Evolutionary conservation across 1,284 basidiomycete species (phyloP).

Genomic region (Violaceomyces palustris): DNA sequence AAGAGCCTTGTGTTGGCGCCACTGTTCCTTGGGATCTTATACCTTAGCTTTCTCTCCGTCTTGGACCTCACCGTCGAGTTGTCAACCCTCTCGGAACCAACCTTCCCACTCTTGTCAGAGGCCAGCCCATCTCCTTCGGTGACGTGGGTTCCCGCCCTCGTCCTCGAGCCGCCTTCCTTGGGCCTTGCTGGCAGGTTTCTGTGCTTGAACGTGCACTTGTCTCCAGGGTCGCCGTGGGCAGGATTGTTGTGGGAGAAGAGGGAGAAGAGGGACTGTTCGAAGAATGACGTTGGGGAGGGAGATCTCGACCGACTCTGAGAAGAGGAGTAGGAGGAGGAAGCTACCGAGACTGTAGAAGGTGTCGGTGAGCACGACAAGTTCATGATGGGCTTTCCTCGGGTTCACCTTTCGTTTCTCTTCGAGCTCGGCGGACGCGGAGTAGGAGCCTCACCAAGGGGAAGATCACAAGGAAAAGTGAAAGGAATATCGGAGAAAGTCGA

Average conservation of each 20-base stretch:
- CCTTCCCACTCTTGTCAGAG: no score
- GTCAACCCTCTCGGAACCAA: not conserved
- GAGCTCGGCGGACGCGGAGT: no score
- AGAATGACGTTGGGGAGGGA: conserved; percentile 21
- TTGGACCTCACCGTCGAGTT: not conserved
- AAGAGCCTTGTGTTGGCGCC: conserved; percentile 40
- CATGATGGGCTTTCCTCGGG: no score
- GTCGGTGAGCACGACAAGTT: no score
- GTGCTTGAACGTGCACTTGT: conserved; percentile 20
- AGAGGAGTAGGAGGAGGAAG: no score
- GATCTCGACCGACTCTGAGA: no score
- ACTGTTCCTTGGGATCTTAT: conserved; percentile 30
- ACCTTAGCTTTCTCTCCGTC: conserved; percentile 11
- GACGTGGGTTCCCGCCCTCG: not conserved
- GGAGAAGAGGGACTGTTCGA: conserved; percentile 42
- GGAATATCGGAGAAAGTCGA: no score
- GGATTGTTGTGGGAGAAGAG: conserved; percentile 45
- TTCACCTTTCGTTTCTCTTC: no score
- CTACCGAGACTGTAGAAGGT: no score
- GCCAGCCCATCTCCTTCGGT: no score
- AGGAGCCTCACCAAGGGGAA: no score
- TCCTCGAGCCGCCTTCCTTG: not conserved
- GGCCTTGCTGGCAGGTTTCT: conserved; percentile 20
- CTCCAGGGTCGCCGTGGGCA: conserved; percentile 41
- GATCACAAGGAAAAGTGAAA: no score